Evolutionary conservation across 257 asterid genomes (phyloP).

Genomic region (Paraleonurus japonicus): DNA sequence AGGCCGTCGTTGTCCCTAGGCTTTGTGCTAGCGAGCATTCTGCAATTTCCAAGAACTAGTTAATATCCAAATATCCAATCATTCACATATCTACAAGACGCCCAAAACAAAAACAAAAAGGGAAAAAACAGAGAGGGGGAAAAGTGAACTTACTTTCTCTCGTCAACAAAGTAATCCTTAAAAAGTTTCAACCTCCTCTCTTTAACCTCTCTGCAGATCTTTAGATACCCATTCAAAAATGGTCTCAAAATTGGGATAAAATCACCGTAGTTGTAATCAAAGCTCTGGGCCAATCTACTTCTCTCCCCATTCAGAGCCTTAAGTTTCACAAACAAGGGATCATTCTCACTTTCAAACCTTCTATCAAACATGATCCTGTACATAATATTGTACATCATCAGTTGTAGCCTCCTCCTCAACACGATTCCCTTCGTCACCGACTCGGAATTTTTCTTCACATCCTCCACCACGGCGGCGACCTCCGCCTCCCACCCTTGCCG

Average conservation of each 20-base stretch:
- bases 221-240: conserved; percentile 61
- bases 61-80: too few relatives aligned
- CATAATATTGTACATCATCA: conserved; percentile 75
- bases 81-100: too few relatives aligned
- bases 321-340: conserved; percentile 61
- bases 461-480: conserved; percentile 55
- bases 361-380: conserved; percentile 62
- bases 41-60: not conserved
- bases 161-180: conserved; percentile 67
- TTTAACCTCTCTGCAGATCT: conserved; percentile 61
- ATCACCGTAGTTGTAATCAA: conserved; percentile 74
- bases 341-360: conserved; percentile 68
- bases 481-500: conserved; percentile 64
- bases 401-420: conserved; percentile 56
- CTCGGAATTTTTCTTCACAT: conserved; percentile 59
- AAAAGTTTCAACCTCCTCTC: conserved; percentile 55
- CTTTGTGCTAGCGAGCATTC: conserved; percentile 57
- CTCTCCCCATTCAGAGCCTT: conserved; percentile 72
- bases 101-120: not conserved
- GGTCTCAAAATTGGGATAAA: conserved; percentile 78
- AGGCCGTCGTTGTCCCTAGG: conserved; percentile 33
- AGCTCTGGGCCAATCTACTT: conserved; percentile 74
- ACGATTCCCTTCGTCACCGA: conserved; percentile 56
- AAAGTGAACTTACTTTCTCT: conserved; percentile 53
- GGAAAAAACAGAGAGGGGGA: not conserved